Evolutionary conservation across 495 filamentous ascomycete species (phyloP).

Genomic region (Hyaloscypha hepaticicola): DNA sequence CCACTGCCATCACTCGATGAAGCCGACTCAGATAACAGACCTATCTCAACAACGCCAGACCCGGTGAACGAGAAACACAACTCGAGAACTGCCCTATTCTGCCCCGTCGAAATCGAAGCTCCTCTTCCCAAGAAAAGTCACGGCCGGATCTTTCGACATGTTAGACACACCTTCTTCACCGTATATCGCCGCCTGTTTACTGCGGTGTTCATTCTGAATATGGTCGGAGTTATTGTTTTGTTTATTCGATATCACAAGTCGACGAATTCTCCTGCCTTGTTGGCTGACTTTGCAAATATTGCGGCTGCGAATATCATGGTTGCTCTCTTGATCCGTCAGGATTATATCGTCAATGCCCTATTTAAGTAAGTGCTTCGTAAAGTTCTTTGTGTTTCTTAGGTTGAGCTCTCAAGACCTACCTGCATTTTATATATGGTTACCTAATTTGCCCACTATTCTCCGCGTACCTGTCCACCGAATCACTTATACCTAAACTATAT

Average conservation of each 20-base stretch:
- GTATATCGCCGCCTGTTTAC: conserved; percentile 28
- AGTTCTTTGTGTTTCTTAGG: too few relatives aligned
- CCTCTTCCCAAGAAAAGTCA: conserved; percentile 4
- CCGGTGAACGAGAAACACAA: too few relatives aligned
- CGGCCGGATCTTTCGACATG: conserved; percentile 10
- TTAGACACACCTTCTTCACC: conserved; percentile 16
- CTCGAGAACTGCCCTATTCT: too few relatives aligned
- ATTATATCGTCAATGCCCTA: conserved; percentile 70
- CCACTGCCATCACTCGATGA: too few relatives aligned
- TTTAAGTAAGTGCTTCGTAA: conserved; percentile 46
- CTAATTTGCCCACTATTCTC: too few relatives aligned
- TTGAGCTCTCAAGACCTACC: too few relatives aligned
- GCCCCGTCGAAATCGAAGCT: too few relatives aligned
- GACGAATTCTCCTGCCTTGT: neutral
- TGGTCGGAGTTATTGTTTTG: conserved; percentile 13
- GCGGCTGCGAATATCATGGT: conserved; percentile 49
- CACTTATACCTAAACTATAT: too few relatives aligned
- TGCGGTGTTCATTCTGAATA: conserved; percentile 23
- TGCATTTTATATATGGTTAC: too few relatives aligned
- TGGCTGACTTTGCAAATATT: conserved; percentile 34
- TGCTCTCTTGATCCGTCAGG: conserved; percentile 63
- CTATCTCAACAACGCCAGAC: too few relatives aligned
- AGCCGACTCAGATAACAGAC: too few relatives aligned
- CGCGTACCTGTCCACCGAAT: too few relatives aligned
- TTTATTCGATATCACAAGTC: neutral